Conservation (phyloP, 371 early-diverging fungal genomes). For the Entomophthora muscae region DNA sequence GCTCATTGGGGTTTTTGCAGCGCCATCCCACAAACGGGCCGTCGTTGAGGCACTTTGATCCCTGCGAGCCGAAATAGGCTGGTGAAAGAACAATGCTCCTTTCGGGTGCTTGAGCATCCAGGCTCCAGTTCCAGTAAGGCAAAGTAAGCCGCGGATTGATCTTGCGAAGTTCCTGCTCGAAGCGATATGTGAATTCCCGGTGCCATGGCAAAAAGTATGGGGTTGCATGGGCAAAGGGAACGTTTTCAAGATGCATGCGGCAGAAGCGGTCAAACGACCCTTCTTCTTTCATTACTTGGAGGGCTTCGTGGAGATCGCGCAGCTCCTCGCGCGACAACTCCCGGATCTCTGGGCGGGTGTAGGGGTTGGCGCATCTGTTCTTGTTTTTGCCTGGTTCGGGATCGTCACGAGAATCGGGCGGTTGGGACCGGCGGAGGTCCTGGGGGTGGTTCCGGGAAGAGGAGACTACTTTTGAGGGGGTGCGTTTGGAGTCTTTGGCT, state of each 20-base stretch:
- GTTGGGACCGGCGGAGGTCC: no score
- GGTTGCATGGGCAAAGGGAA: constrained; percentile 2
- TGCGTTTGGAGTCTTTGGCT: no score
- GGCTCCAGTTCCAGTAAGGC: constrained; percentile 12
- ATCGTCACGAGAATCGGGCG: no score
- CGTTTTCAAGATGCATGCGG: constrained; percentile 6
- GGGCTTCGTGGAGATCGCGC: background rate
- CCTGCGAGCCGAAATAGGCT: constrained; percentile 7
- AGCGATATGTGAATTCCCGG: constrained; percentile 4
- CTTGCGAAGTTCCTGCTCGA: constrained; percentile 6
- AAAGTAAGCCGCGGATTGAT: constrained; percentile 5
- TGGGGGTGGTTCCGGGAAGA: no score
- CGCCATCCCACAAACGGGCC: background rate
- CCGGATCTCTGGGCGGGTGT: no score
- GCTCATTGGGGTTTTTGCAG: background rate
- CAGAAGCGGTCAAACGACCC: constrained; percentile 1
- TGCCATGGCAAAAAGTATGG: constrained; percentile 12
- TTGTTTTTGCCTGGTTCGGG: no score
- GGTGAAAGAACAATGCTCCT: constrained; percentile 1
- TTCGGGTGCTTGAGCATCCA: constrained; percentile 11
- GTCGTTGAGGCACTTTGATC: background rate
- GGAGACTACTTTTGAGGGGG: no score
- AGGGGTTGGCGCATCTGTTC: no score
- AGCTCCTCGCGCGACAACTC: constrained; percentile 3
- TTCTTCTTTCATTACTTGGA: background rate